Percentiles rank a stretch among this genome's conserved stretches.
Evolutionary conservation across 768 basidiomycete genomes (phyloP).

Genomic region (Punctularia strigosozonata): DNA sequence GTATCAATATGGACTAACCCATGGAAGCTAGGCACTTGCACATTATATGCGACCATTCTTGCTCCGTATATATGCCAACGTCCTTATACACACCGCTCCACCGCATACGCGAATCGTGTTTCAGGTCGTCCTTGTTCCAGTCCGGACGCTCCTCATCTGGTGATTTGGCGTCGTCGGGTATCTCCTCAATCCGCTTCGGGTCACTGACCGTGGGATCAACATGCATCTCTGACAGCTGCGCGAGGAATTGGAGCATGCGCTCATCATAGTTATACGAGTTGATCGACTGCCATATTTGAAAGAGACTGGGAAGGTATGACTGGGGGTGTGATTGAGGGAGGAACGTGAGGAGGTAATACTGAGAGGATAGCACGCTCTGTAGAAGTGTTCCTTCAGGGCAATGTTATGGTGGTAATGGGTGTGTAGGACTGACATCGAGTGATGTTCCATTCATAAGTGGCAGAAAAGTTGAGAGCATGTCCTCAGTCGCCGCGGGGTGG

Average conservation of each 20-base stretch:
- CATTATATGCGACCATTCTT: conserved; percentile 81
- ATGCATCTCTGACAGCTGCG: conserved; percentile 70
- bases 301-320: conserved; percentile 71
- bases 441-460: conserved; percentile 66
- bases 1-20: conserved; percentile 32
- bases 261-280: conserved; percentile 88
- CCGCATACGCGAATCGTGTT: conserved; percentile 21
- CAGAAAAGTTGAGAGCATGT: conserved; percentile 82
- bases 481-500: conserved; percentile 74
- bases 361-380: conserved; percentile 66
- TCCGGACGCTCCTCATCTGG: conserved; percentile 49
- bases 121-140: conserved; percentile 35
- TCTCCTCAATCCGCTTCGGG: conserved; percentile 49
- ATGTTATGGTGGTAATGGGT: conserved; percentile 3
- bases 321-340: conserved; percentile 79
- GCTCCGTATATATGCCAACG: conserved; percentile 74
- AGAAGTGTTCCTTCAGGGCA: too few relatives aligned
- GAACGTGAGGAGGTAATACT: conserved; percentile 80
- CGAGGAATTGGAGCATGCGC: conserved; percentile 76
- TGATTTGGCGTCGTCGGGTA: conserved; percentile 59
- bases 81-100: conserved; percentile 45
- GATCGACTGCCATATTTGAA: conserved; percentile 80
- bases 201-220: conserved; percentile 68
- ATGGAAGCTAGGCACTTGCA: conserved; percentile 78
- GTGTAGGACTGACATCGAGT: conserved; percentile 46